Percentiles rank a stretch among this genome's conserved stretches.
These are phyloP conservation scores for Entelexis paramagnoliae DNA, from an alignment of 1,139 yeast species.

Conservation along the genomic window DNA sequence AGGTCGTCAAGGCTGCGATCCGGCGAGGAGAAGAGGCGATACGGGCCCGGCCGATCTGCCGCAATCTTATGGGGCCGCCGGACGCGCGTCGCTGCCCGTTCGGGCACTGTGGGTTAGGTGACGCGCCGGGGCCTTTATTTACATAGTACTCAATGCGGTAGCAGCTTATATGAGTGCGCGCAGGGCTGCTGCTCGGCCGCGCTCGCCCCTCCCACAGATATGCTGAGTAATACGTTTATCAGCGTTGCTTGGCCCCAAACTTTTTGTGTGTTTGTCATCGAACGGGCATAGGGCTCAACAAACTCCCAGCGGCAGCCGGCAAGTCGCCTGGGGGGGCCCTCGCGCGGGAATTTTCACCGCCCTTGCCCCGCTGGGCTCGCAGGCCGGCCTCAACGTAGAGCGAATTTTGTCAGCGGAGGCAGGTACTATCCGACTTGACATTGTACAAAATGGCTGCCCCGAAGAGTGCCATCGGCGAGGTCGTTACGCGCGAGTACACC, in stretches of 20 bases:
- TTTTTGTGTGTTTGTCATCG: background rate
- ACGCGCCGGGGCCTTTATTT: background rate
- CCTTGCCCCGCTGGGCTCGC: background rate
- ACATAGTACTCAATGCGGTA: background rate
- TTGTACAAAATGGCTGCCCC: constrained; percentile 32
- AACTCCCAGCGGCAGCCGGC: background rate
- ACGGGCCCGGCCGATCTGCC: background rate
- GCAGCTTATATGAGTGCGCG: background rate
- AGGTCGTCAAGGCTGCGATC: no score
- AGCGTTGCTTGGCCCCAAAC: background rate
- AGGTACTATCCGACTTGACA: constrained; percentile 7
- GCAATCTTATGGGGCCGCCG: background rate
- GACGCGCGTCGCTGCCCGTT: constrained; percentile 3
- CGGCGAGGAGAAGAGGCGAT: background rate
- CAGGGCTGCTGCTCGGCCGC: background rate
- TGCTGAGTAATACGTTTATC: background rate
- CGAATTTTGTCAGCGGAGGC: constrained; percentile 8
- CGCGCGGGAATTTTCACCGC: constrained; percentile 1
- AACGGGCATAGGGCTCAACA: constrained; percentile 1
- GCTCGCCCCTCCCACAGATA: no score
- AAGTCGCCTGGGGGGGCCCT: background rate
- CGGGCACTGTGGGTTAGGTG: background rate
- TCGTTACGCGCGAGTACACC: constrained; percentile 99
- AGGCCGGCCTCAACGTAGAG: constrained; percentile 4
- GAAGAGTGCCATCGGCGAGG: constrained; percentile 85